Evolutionary conservation across 2,329 filamentous ascomycete species (phyloP).

Genomic region (Stemphylium lycopersici): DNA sequence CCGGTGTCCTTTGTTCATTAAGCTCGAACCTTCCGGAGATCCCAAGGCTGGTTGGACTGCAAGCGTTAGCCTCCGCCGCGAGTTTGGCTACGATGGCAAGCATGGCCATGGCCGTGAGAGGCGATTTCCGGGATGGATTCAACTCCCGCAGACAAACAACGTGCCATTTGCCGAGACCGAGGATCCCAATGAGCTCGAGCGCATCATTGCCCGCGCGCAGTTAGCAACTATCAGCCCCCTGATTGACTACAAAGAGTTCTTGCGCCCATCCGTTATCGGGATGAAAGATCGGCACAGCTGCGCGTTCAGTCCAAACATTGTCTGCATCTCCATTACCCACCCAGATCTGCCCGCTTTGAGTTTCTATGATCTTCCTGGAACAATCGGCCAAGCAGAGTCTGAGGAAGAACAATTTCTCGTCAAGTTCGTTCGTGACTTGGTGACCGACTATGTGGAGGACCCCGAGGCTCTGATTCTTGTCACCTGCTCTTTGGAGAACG

Average conservation of each 20-base stretch:
- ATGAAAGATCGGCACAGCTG: conserved; percentile 51
- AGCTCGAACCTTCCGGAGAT: conserved; percentile 63
- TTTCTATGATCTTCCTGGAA: conserved; percentile 84
- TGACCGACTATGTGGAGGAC: conserved; percentile 71
- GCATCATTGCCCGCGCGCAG: conserved; percentile 75
- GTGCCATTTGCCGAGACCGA: conserved; percentile 68
- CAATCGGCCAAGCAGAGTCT: conserved; percentile 73
- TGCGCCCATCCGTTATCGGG: conserved; percentile 18
- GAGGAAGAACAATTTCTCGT: conserved; percentile 59
- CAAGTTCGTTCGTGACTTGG: conserved; percentile 72
- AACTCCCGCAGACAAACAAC: conserved; percentile 47
- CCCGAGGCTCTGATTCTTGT: conserved; percentile 77
- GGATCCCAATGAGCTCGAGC: conserved; percentile 68
- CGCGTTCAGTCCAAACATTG: conserved; percentile 82
- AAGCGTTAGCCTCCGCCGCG: conserved; percentile 67
- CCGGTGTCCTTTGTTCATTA: conserved; percentile 79
- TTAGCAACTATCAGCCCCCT: conserved; percentile 75
- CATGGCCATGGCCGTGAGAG: conserved; percentile 52
- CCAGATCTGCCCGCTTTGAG: conserved; percentile 74
- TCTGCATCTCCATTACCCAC: conserved; percentile 76
- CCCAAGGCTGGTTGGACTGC: conserved; percentile 65
- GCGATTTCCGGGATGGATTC: conserved; percentile 68
- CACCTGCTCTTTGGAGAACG: conserved; percentile 76
- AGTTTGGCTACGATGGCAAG: conserved; percentile 61
- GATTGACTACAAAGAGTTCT: conserved; percentile 53